Evolutionary conservation across 805 yeast species (phyloP).

Genomic region (Candida endomychidarum): DNA sequence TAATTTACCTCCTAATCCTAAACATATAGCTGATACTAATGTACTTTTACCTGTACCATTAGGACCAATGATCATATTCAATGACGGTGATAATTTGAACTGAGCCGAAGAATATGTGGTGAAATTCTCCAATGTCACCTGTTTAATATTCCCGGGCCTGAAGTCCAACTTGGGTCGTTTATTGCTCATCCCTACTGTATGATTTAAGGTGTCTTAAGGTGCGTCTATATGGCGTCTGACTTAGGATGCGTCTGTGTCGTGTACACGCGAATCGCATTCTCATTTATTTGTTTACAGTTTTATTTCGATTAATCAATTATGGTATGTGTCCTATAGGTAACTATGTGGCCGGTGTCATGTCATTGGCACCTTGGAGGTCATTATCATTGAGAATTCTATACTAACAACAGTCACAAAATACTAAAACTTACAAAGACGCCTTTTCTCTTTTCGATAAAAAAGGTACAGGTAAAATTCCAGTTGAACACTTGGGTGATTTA

Average conservation of each 20-base stretch:
- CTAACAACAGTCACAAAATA: conserved; percentile 41
- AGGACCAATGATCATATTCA: conserved; percentile 93
- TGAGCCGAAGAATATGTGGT: conserved; percentile 69
- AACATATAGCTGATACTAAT: conserved; percentile 86
- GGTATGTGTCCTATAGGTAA: too few species aligned
- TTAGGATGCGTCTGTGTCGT: conserved; percentile 2
- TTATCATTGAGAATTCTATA: conserved; percentile 6
- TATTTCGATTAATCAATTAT: conserved; percentile 1
- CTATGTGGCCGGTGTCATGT: too few species aligned
- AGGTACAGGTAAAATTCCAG: conserved; percentile 88
- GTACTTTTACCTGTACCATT: conserved; percentile 97
- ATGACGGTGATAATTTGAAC: conserved; percentile 73
- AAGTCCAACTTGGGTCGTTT: conserved; percentile 9
- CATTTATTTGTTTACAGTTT: conserved; percentile 5
- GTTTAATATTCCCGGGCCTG: conserved; percentile 48
- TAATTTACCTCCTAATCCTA: conserved; percentile 81
- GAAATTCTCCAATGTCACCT: conserved; percentile 58
- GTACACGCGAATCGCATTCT: conserved; percentile 8
- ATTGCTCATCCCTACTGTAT: not conserved
- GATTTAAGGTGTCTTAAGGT: too few species aligned
- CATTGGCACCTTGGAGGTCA: too few species aligned
- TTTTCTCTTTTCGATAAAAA: conserved; percentile 95
- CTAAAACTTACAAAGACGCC: conserved; percentile 75
- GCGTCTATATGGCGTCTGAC: not conserved
- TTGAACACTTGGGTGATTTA: conserved; percentile 84